phyloP scores from a whole-genome alignment of 371 early-diverging fungal species.

The Chytridiales sp. region DNA sequence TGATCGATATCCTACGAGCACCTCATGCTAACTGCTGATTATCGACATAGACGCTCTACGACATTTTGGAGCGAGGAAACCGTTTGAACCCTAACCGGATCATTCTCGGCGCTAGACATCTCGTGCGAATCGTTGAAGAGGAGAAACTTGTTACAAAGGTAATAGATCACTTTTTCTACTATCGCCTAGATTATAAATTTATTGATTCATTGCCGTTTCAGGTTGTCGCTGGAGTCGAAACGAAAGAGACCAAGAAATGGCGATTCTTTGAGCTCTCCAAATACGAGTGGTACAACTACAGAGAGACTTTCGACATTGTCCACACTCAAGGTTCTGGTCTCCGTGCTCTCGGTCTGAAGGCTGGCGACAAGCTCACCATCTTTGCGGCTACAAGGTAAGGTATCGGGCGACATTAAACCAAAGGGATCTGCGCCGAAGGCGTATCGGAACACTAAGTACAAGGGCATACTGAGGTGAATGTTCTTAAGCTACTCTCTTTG shows the following conservation, averaged over 20 bases:
- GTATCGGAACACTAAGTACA: too few species aligned
- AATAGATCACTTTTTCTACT: too few species aligned
- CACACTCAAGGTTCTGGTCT: conserved; percentile 66
- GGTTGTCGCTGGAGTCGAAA: conserved; percentile 60
- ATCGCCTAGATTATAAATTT: too few species aligned
- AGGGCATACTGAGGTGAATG: neutral
- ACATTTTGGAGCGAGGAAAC: conserved; percentile 59
- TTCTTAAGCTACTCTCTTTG: neutral
- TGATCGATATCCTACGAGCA: too few species aligned
- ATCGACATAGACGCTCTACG: conserved; percentile 72
- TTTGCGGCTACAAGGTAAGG: conserved; percentile 77
- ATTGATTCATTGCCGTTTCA: too few species aligned
- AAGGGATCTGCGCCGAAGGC: too few species aligned
- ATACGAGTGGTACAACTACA: conserved; percentile 68
- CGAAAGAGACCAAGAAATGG: conserved; percentile 77
- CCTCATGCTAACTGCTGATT: too few species aligned
- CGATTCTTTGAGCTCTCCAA: conserved; percentile 69
- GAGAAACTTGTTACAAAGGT: conserved; percentile 72
- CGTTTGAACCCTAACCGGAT: conserved; percentile 45
- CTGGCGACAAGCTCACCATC: conserved; percentile 65
- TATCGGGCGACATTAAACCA: neutral
- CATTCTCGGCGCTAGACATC: conserved; percentile 67
- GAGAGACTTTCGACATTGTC: conserved; percentile 54
- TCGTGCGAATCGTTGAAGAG: conserved; percentile 68
- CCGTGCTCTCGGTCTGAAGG: conserved; percentile 60